Evolutionary conservation across 306 rosid genomes (phyloP).

Genomic region (Lablab purpureus): DNA sequence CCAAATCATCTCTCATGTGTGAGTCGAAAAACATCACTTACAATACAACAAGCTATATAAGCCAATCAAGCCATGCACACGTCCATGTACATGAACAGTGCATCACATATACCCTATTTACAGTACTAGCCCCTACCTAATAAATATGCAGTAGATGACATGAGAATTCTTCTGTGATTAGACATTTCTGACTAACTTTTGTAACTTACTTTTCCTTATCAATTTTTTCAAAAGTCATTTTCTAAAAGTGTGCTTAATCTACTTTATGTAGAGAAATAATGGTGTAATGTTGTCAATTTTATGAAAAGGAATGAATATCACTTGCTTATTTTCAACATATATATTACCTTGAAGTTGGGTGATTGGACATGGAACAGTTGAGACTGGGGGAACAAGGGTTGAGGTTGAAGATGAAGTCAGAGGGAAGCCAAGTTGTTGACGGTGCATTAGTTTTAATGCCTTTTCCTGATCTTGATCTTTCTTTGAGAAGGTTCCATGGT

Average conservation of each 20-base stretch:
- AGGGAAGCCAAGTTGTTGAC: conserved; percentile 48
- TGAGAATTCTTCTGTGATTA: not conserved
- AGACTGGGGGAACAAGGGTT: conserved; percentile 23
- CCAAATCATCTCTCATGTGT: conserved; percentile 38
- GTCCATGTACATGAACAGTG: conserved; percentile 32
- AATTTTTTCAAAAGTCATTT: not conserved
- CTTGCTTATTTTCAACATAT: not conserved
- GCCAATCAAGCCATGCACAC: conserved; percentile 72
- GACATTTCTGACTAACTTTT: no score
- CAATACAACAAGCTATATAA: not conserved
- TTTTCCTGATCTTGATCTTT: conserved; percentile 49
- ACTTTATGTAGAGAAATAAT: not conserved
- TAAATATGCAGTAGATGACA: not conserved
- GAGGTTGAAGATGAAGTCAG: conserved; percentile 30
- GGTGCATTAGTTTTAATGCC: conserved; percentile 39
- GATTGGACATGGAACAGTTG: conserved; percentile 52
- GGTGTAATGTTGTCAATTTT: not conserved
- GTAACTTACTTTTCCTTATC: not conserved
- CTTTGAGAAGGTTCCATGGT: conserved; percentile 46
- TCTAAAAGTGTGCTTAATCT: not conserved
- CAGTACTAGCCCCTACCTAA: not conserved
- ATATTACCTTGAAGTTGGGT: conserved; percentile 65
- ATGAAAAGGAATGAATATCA: not conserved
- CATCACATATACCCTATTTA: not conserved
- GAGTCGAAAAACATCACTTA: not conserved